Percentiles rank a stretch among this genome's conserved stretches.
Conservation (phyloP, 2,329 filamentous ascomycete genomes). For the Neonectria faginata region DNA sequence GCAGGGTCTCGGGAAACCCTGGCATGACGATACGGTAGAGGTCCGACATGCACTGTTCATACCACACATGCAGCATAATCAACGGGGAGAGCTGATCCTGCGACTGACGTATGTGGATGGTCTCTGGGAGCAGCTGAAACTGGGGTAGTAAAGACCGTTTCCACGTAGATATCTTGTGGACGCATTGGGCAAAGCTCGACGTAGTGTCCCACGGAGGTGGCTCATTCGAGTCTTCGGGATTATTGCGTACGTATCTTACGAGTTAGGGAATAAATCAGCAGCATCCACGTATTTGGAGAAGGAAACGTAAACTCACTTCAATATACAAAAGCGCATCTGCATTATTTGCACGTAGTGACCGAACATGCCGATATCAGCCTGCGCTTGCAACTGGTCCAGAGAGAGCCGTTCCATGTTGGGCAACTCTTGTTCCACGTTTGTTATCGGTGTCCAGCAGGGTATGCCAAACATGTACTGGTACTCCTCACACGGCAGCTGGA, state of each 20-base stretch:
- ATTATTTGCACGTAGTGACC: constrained; percentile 21
- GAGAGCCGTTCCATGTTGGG: not conserved
- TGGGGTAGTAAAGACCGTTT: constrained; percentile 7
- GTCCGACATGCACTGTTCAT: constrained; percentile 22
- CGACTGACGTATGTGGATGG: constrained; percentile 11
- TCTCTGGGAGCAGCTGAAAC: constrained; percentile 19
- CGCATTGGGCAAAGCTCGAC: constrained; percentile 14
- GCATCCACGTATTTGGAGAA: not conserved
- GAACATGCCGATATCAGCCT: constrained; percentile 14
- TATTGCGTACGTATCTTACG: constrained; percentile 15
- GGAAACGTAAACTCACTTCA: constrained; percentile 4
- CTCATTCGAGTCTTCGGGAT: constrained; percentile 3
- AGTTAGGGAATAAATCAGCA: not conserved
- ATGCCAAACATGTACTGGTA: constrained; percentile 13
- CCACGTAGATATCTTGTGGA: constrained; percentile 16
- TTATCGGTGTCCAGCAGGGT: constrained; percentile 6
- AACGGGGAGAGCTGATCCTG: constrained; percentile 15
- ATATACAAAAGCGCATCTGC: constrained; percentile 18
- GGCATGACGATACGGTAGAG: constrained; percentile 18
- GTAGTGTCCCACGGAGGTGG: constrained; percentile 7
- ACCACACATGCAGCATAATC: constrained; percentile 21
- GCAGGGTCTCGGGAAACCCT: constrained; percentile 18
- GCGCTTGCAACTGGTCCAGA: not conserved
- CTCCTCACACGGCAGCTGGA: constrained; percentile 19
- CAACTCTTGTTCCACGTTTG: constrained; percentile 10